A percentile compares a stretch with the other conserved stretches of the same genome.
Conservation (phyloP, 495 filamentous ascomycete species). For the Rostrohypoxylon terebratum region DNA sequence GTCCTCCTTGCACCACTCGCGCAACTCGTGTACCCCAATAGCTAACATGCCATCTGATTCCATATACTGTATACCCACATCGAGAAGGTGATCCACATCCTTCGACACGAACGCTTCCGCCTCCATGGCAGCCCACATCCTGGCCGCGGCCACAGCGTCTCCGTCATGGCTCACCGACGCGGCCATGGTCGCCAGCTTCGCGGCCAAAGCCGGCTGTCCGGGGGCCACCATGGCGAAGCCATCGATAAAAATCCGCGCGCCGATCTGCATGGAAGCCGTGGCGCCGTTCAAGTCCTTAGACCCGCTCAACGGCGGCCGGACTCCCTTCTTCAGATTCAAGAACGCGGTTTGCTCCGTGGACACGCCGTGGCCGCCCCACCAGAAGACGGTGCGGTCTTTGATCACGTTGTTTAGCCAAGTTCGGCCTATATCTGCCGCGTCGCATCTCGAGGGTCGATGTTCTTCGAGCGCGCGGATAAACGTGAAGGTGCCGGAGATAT, state of each 20-base stretch:
- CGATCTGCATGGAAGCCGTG: slow-evolving; percentile 50
- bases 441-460: slow-evolving; percentile 17
- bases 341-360: slow-evolving; percentile 52
- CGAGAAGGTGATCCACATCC: slow-evolving; percentile 45
- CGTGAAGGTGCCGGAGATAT: slow-evolving; percentile 50
- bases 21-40: slow-evolving; percentile 34
- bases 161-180: slow-evolving; percentile 51
- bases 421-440: slow-evolving; percentile 42
- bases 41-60: slow-evolving; percentile 38
- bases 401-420: slow-evolving; percentile 52
- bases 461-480: slow-evolving; percentile 50
- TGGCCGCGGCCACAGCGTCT: slow-evolving; percentile 46
- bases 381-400: slow-evolving; percentile 45
- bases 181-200: slow-evolving; percentile 42
- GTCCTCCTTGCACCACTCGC: slow-evolving; percentile 42
- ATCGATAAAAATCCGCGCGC: slow-evolving; percentile 52
- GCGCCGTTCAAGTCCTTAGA: slow-evolving; percentile 41
- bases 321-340: slow-evolving; percentile 47
- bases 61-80: slow-evolving; percentile 43
- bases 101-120: slow-evolving; percentile 46
- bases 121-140: slow-evolving; percentile 53
- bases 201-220: slow-evolving; percentile 40
- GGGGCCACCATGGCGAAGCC: slow-evolving; percentile 47
- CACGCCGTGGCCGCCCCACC: slow-evolving; percentile 53
- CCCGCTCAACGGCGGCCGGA: slow-evolving; percentile 47